Conservation (phyloP, 1,284 basidiomycete genomes). For the Sphagnurus paluster region DNA sequence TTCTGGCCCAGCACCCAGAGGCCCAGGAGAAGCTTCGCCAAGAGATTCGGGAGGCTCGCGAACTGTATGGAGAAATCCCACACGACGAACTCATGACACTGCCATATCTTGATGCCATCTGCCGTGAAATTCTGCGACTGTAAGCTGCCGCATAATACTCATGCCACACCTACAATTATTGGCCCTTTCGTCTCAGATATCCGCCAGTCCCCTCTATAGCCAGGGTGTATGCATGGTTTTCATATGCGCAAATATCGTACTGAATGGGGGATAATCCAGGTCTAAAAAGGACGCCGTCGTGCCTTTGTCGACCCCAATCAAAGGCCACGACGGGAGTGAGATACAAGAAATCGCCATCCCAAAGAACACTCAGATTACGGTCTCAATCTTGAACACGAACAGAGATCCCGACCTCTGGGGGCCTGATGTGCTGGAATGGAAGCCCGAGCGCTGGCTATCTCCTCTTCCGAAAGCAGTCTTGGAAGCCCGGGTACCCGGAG, state of each 20-base stretch:
- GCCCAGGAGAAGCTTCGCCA: slow-evolving; percentile 29
- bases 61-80: slow-evolving; percentile 18
- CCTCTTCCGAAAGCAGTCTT: slow-evolving; percentile 15
- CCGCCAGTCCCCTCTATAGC: too few species aligned
- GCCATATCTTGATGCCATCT: slow-evolving; percentile 44
- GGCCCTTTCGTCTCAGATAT: slow-evolving; percentile 24
- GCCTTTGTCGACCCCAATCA: slow-evolving; percentile 24
- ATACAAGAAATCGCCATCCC: slow-evolving; percentile 23
- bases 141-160: slow-evolving; percentile 25
- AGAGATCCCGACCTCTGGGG: slow-evolving; percentile 20
- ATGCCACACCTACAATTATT: too few species aligned
- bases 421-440: slow-evolving; percentile 20
- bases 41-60: slow-evolving; percentile 24
- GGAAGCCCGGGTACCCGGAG: slow-evolving; percentile 19
- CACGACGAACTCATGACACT: slow-evolving; percentile 38
- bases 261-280: too few species aligned
- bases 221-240: too few species aligned
- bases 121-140: slow-evolving; percentile 33
- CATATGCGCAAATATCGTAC: too few species aligned
- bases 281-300: slow-evolving; percentile 24
- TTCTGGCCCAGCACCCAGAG: slow-evolving; percentile 24
- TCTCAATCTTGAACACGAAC: slow-evolving; percentile 19
- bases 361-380: slow-evolving; percentile 15
- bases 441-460: slow-evolving; percentile 22
- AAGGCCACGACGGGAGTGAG: slow-evolving; percentile 21